Evolutionary conservation across 2,329 filamentous ascomycete species (phyloP), one percentile per base, ranked within the genome.

Genomic region (Pyrenochaeta sp.): DNA sequence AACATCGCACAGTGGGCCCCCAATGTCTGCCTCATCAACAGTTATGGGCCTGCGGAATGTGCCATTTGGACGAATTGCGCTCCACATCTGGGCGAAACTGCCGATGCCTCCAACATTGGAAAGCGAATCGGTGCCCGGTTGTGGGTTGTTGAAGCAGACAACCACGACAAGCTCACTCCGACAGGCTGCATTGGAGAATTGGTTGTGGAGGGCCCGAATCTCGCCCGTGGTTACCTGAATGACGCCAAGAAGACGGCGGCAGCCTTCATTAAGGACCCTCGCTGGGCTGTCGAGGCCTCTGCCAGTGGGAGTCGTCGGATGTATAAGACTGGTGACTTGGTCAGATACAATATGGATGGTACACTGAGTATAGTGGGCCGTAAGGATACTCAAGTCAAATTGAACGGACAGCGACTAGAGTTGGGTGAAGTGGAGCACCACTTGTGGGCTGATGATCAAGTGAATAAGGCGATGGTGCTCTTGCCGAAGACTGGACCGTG

Each of bases 191-290:
- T 58, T 27, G 65, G 63, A 3, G 85, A 88, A 66, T 75, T 88
- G 2, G 79, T 86, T 6, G 81, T 88, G 24, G 84, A 86, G 59
- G 84, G 85, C 0, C 82, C 82, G 1, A 83, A 66, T 42, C 61
- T 78, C 4, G 72, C 69, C 10, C 64, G 64, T 19, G 59, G 55
- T 30, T 66, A 66, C 36, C 40, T 65, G 15, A 58, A 39, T n/a
- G 19, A 39, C 36, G 19, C 13, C 12, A n/a, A 39, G 6, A 39
- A 39, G 19, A 39, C 49, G 10, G 50, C 63, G 4, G 37, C 32
- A 22, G 19, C 40, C 12, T 50, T 50, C 24, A n/a, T 51, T 15
- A 15, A 32, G 27, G 25, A 12, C n/a, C 30, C 51, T 15, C 24
- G 5, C 27, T 39, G 36, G 36, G 36, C 36, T n/a, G 5, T 39